Evolutionary conservation across 148 eudicot genomes (phyloP).

Genomic region (Arctostaphylos glauca): DNA sequence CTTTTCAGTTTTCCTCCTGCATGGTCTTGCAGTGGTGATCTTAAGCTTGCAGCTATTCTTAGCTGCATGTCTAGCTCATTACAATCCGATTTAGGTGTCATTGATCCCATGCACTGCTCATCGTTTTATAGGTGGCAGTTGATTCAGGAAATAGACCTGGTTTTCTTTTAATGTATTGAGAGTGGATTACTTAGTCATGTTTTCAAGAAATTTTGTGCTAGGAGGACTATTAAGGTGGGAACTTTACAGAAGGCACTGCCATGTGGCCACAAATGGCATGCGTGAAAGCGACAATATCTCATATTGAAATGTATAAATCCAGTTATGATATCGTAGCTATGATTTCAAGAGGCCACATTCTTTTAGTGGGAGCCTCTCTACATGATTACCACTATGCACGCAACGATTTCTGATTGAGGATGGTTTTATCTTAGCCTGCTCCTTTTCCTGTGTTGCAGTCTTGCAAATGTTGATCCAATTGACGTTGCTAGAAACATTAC

Average conservation of each 20-base stretch:
- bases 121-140: background rate
- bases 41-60: background rate
- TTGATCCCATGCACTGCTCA: background rate
- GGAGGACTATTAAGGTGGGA: background rate
- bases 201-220: background rate
- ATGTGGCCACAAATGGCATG: background rate
- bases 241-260: background rate
- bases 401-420: background rate
- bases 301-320: background rate
- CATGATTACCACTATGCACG: background rate
- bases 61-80: background rate
- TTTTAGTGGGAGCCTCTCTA: constrained; percentile 3
- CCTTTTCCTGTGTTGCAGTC: constrained; percentile 47
- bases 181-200: background rate
- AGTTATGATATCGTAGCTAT: background rate
- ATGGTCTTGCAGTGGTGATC: background rate
- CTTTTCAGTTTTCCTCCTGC: background rate
- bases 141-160: background rate
- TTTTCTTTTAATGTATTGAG: background rate
- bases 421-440: background rate
- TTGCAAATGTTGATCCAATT: constrained; percentile 97
- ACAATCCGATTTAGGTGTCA: background rate
- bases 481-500: constrained; percentile 83
- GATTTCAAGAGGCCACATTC: background rate
- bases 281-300: background rate